phyloP scores from a whole-genome alignment of 2,329 filamentous ascomycete species.

The Exophiala sp. region DNA sequence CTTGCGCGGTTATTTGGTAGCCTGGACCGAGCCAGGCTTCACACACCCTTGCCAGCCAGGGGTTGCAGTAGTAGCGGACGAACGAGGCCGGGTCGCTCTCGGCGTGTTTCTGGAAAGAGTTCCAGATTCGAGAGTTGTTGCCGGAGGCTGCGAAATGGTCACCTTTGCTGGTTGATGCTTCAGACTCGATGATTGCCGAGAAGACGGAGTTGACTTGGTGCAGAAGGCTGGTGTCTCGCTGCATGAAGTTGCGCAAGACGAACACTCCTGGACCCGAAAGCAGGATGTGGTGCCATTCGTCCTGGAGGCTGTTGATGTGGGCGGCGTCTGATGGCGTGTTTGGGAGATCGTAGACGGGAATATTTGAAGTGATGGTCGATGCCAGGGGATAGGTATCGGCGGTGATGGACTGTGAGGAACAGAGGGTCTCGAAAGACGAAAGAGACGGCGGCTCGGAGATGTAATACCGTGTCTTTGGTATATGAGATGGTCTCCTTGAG shows the following conservation, averaged over 20 bases:
- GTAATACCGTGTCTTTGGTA: constrained; percentile 15
- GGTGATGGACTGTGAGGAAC: constrained; percentile 37
- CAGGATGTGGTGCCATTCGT: constrained; percentile 57
- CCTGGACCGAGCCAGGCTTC: constrained; percentile 55
- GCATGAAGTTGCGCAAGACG: constrained; percentile 49
- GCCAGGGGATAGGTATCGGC: constrained; percentile 46
- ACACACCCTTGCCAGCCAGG: constrained; percentile 50
- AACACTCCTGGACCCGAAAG: constrained; percentile 54
- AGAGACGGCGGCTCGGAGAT: constrained; percentile 36
- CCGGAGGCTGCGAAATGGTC: constrained; percentile 56
- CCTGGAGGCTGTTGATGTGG: constrained; percentile 44
- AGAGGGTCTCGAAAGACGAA: constrained; percentile 42
- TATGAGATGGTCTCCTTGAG: not conserved
- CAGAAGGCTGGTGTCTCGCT: constrained; percentile 40
- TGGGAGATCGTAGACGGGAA: constrained; percentile 51
- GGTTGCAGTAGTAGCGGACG: constrained; percentile 54
- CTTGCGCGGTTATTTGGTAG: constrained; percentile 57
- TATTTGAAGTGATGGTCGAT: constrained; percentile 42
- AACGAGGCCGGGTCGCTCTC: constrained; percentile 50
- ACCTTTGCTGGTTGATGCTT: constrained; percentile 39
- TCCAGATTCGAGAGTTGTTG: constrained; percentile 59
- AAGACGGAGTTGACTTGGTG: constrained; percentile 46
- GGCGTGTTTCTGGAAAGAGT: constrained; percentile 59
- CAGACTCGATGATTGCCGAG: constrained; percentile 44
- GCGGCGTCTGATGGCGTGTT: constrained; percentile 29